Evolutionary conservation across 345 rosid genomes (phyloP).

Genomic region (Iberis pinnata): DNA sequence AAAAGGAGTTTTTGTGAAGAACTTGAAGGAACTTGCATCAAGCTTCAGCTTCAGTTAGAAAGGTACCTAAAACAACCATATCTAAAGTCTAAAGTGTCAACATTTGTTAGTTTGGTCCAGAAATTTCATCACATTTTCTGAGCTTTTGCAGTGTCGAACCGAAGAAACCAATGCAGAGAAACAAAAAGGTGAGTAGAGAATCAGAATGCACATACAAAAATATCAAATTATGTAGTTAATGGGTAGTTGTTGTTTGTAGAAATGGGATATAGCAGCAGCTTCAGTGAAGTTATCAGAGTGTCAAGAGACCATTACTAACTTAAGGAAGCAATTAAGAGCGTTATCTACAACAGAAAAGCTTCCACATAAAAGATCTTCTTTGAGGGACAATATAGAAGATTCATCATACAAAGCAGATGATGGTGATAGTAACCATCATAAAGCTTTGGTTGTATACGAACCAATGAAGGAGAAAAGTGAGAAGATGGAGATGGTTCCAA

Average conservation of each 20-base stretch:
- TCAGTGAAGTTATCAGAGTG: conserved; percentile 77
- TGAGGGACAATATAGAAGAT: conserved; percentile 15
- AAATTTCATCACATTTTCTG: conserved; percentile 6
- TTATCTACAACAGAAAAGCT: conserved; percentile 35
- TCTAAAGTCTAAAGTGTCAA: not conserved
- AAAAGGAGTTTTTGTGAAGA: conserved; percentile 73
- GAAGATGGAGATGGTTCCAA: conserved; percentile 28
- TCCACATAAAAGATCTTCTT: conserved; percentile 21
- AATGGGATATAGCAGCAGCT: conserved; percentile 61
- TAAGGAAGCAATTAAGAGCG: conserved; percentile 74
- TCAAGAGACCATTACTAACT: conserved; percentile 71
- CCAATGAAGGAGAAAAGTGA: conserved; percentile 32
- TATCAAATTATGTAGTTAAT: no score
- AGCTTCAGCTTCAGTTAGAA: conserved; percentile 88
- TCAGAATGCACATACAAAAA: not conserved
- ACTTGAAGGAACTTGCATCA: conserved; percentile 74
- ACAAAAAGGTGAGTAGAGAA: conserved; percentile 53
- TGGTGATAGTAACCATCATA: conserved; percentile 7
- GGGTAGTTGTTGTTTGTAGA: no score
- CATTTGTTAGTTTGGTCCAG: conserved; percentile 2
- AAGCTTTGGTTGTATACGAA: conserved; percentile 25
- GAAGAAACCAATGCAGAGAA: conserved; percentile 43
- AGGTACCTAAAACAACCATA: conserved; percentile 39
- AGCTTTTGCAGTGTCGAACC: conserved; percentile 46
- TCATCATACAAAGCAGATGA: conserved; percentile 18